These are phyloP conservation scores for Tetragonia tetragonoides DNA, from an alignment of 148 eudicot genomes.

Conservation along the genomic window DNA sequence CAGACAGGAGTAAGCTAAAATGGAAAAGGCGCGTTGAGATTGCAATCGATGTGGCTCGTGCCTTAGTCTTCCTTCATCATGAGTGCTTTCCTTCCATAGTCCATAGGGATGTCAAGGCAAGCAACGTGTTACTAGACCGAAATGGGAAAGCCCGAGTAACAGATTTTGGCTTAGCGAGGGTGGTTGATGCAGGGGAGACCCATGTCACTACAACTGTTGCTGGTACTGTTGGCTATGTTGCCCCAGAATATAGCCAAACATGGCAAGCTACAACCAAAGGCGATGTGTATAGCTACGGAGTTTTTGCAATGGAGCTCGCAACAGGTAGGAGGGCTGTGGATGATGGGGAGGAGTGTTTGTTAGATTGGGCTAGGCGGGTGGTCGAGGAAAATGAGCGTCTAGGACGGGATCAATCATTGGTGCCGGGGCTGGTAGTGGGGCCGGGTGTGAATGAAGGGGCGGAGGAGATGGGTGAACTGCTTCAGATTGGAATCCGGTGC, in stretches of 20 bases:
- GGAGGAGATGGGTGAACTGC: constrained; percentile 57
- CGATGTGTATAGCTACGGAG: constrained; percentile 94
- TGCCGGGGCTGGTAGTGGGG: constrained; percentile 41
- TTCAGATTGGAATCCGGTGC: constrained; percentile 65
- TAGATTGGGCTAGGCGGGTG: constrained; percentile 78
- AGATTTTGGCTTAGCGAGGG: constrained; percentile 84
- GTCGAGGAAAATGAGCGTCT: constrained; percentile 37
- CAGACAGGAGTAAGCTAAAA: constrained; percentile 44
- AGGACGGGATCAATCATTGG: constrained; percentile 27
- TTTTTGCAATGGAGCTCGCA: constrained; percentile 83
- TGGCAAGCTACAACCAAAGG: constrained; percentile 98
- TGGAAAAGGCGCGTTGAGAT: constrained; percentile 62
- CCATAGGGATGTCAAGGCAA: constrained; percentile 93
- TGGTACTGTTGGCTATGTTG: constrained; percentile 91
- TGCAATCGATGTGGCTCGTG: constrained; percentile 73
- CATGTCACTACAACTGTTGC: constrained; percentile 93
- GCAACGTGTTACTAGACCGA: constrained; percentile 76
- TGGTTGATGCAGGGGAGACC: constrained; percentile 66
- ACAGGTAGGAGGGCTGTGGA: constrained; percentile 85
- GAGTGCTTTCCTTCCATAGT: constrained; percentile 82
- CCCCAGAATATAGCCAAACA: constrained; percentile 91
- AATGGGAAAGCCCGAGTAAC: constrained; percentile 77
- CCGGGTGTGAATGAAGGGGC: constrained; percentile 51
- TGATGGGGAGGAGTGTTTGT: constrained; percentile 79
- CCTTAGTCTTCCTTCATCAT: constrained; percentile 78